Conservation (phyloP, 1,284 basidiomycete species). For the Mycena citricolor region DNA sequence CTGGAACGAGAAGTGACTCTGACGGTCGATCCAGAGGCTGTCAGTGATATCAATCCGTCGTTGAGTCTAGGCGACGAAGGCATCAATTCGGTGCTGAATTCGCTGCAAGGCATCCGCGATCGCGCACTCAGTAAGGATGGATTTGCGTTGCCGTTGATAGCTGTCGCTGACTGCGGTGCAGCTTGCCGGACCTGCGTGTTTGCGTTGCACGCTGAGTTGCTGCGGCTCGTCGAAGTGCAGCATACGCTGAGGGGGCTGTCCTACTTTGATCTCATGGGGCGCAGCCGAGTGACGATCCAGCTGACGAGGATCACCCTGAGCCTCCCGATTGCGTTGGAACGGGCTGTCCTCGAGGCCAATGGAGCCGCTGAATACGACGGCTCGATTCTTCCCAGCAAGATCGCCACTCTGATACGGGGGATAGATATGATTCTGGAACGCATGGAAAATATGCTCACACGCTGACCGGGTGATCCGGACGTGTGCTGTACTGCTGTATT, state of each 20-base stretch:
- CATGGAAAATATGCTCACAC: slow-evolving; percentile 61
- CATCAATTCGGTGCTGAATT: slow-evolving; percentile 62
- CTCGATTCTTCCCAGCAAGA: slow-evolving; percentile 52
- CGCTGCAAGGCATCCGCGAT: slow-evolving; percentile 63
- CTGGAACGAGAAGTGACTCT: too few relatives aligned
- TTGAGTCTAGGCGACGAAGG: slow-evolving; percentile 71
- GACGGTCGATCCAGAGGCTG: slow-evolving; percentile 63
- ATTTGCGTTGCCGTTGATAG: too few relatives aligned
- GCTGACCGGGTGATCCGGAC: slow-evolving; percentile 3
- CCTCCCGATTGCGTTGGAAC: slow-evolving; percentile 76
- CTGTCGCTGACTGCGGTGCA: too few relatives aligned
- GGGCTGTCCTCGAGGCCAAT: slow-evolving; percentile 50
- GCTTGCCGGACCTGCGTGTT: slow-evolving; percentile 80
- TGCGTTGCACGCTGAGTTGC: slow-evolving; percentile 71
- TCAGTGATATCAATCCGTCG: slow-evolving; percentile 72
- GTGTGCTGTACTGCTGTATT: background rate
- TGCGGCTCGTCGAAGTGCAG: slow-evolving; percentile 76
- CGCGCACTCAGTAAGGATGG: slow-evolving; percentile 68
- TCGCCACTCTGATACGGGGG: slow-evolving; percentile 56
- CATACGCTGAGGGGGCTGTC: slow-evolving; percentile 72
- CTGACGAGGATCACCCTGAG: slow-evolving; percentile 79
- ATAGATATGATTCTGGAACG: slow-evolving; percentile 61
- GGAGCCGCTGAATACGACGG: slow-evolving; percentile 17
- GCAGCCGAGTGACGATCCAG: slow-evolving; percentile 74
- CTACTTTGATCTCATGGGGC: slow-evolving; percentile 78